Conservation (phyloP, 78 protist genomes). For the Dictyostelium brefeldianum region DNA sequence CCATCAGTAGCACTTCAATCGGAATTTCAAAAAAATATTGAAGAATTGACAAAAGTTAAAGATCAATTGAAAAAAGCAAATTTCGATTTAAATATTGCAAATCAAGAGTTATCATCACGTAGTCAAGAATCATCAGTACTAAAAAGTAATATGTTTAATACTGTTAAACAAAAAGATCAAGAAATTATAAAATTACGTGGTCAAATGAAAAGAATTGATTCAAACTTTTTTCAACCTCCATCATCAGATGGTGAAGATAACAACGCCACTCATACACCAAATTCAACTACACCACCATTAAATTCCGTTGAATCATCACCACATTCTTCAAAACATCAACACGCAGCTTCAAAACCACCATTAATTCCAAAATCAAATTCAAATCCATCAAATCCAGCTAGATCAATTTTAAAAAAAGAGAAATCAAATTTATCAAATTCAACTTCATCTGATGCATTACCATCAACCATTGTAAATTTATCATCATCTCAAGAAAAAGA, state of each 20-base stretch:
- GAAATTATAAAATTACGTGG: conserved; percentile 25
- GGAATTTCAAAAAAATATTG: conserved; percentile 15
- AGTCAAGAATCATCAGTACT: conserved; percentile 43
- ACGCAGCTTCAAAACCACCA: conserved; percentile 10
- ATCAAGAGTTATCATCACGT: conserved; percentile 24
- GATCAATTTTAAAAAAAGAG: neutral
- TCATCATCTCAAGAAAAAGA: neutral
- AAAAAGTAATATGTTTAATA: conserved; percentile 65
- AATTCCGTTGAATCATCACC: neutral
- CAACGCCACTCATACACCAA: neutral
- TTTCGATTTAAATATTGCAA: conserved; percentile 63
- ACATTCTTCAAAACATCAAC: conserved; percentile 12
- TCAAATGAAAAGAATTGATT: conserved; percentile 20
- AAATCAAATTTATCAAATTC: conserved; percentile 27
- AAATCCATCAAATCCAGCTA: conserved; percentile 1
- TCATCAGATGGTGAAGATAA: neutral
- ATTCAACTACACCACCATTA: neutral
- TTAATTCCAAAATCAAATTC: neutral
- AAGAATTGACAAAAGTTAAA: conserved; percentile 28
- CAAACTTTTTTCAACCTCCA: conserved; percentile 23
- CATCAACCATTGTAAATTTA: neutral
- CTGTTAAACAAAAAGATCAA: conserved; percentile 62
- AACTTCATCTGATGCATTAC: neutral
- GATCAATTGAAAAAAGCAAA: conserved; percentile 51
- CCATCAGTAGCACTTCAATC: conserved; percentile 66